phyloP scores from a whole-genome alignment of 352 stramenopile species.

The Phytophthora melonis region DNA sequence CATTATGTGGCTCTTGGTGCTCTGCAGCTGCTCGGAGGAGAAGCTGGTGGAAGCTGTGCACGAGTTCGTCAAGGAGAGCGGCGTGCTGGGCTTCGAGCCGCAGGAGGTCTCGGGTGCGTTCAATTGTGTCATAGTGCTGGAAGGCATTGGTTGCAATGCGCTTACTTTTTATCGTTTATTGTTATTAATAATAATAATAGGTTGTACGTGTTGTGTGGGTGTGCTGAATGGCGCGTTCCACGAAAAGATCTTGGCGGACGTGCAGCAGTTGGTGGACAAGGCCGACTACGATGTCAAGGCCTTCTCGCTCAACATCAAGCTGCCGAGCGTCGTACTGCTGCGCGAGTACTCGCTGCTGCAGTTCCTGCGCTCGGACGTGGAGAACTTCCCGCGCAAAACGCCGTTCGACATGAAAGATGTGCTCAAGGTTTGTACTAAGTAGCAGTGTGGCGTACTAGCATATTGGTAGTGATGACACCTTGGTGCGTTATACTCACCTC shows the following conservation, averaged over 20 bases:
- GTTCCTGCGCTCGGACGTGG: constrained; percentile 50
- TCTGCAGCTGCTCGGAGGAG: constrained; percentile 40
- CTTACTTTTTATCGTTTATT: neutral
- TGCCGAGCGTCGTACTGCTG: constrained; percentile 80
- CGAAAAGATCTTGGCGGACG: constrained; percentile 52
- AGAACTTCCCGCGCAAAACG: constrained; percentile 43
- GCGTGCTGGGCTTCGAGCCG: constrained; percentile 23
- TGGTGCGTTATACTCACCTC: constrained; percentile 5
- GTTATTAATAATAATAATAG: too few species aligned
- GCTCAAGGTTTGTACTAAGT: constrained; percentile 77
- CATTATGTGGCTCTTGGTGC: neutral
- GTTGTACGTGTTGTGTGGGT: constrained; percentile 79
- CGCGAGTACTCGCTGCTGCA: constrained; percentile 81
- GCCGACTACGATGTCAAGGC: constrained; percentile 67
- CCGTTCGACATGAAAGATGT: constrained; percentile 83
- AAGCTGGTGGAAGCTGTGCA: constrained; percentile 38
- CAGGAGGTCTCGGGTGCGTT: constrained; percentile 33
- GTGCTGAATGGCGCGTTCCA: constrained; percentile 62
- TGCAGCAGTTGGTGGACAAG: constrained; percentile 47
- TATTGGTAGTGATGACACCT: neutral
- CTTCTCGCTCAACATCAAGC: constrained; percentile 85
- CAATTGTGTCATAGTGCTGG: too few species aligned
- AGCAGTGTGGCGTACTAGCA: neutral
- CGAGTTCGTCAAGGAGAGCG: constrained; percentile 32
- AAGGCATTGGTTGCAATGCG: neutral